phyloP scores from a whole-genome alignment of 208 protist species.

The Histomonas meleagridis region DNA sequence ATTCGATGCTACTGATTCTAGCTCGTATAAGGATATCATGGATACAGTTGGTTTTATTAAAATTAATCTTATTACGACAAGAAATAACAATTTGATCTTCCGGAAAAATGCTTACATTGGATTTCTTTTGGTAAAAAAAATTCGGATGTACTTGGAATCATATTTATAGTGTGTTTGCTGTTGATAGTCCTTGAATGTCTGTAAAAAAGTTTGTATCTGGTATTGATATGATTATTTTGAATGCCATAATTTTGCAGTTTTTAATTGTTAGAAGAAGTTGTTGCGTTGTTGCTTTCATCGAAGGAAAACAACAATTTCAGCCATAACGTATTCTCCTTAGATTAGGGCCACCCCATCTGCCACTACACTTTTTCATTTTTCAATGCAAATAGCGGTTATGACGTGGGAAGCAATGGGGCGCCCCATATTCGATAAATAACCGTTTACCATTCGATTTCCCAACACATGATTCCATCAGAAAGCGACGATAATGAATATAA shows the following conservation, averaged over 20 bases:
- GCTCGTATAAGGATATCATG: background rate
- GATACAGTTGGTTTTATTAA: constrained; percentile 5
- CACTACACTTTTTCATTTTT: too few relatives aligned
- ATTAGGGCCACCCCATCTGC: too few relatives aligned
- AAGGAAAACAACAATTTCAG: constrained; percentile 35
- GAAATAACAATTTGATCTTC: background rate
- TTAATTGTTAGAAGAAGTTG: background rate
- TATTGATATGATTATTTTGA: background rate
- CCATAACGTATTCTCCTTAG: too few relatives aligned
- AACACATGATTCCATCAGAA: too few relatives aligned
- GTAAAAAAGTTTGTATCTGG: background rate
- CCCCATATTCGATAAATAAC: too few relatives aligned
- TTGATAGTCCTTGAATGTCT: background rate
- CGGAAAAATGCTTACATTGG: constrained; percentile 1
- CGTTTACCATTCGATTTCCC: too few relatives aligned
- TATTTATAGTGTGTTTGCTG: background rate
- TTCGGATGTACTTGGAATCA: background rate
- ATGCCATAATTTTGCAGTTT: background rate
- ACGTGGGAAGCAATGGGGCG: too few relatives aligned
- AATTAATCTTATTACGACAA: background rate
- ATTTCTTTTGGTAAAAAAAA: background rate
- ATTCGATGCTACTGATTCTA: background rate
- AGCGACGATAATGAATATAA: too few relatives aligned
- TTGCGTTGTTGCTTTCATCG: background rate
- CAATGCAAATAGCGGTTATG: too few relatives aligned